phyloP scores from a whole-genome alignment of 306 rosid species.

The Dryas octopetala region DNA sequence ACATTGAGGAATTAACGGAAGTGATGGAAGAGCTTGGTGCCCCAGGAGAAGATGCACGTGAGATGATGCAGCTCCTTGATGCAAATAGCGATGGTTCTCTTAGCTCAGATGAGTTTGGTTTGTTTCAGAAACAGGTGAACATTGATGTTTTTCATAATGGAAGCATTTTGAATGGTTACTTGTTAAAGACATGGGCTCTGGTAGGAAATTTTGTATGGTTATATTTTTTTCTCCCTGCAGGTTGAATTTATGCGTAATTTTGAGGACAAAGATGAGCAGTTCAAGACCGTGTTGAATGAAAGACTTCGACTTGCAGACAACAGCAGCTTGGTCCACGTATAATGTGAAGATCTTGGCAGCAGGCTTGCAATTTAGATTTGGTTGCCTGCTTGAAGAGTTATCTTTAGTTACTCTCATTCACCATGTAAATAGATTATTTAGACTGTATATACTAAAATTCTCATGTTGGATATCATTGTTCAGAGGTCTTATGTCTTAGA shows the following conservation, averaged over 20 bases:
- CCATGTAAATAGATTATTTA: background rate
- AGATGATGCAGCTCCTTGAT: conserved; percentile 65
- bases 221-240: conserved; percentile 32
- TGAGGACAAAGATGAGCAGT: conserved; percentile 67
- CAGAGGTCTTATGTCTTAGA: background rate
- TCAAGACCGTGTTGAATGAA: conserved; percentile 63
- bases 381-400: conserved; percentile 13
- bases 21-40: conserved; percentile 97
- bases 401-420: background rate
- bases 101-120: conserved; percentile 58
- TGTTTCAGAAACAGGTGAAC: conserved; percentile 71
- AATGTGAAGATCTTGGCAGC: conserved; percentile 51
- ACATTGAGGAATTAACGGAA: conserved; percentile 84
- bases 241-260: conserved; percentile 69
- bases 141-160: background rate
- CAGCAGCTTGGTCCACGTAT: conserved; percentile 60
- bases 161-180: background rate
- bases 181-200: background rate
- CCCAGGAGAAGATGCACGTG: conserved; percentile 81
- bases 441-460: conserved; percentile 5
- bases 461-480: background rate
- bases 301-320: conserved; percentile 57
- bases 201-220: background rate
- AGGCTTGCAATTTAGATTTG: conserved; percentile 46
- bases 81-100: conserved; percentile 65